phyloP scores from a whole-genome alignment of 2,329 filamentous ascomycete species.

The Fusarium succisae region DNA sequence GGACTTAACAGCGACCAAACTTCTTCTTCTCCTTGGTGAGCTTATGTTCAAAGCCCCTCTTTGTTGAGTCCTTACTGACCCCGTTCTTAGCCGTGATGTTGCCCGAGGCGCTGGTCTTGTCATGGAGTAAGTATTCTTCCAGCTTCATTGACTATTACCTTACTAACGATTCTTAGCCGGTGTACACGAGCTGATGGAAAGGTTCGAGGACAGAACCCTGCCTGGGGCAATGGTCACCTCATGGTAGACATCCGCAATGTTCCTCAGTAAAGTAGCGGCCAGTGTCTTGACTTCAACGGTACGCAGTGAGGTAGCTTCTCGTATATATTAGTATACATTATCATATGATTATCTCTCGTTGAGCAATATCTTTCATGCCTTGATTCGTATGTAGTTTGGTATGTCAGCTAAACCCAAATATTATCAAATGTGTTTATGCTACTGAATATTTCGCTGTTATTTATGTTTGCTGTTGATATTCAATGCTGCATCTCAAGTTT shows the following conservation, averaged over 20 bases:
- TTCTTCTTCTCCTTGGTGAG: constrained; percentile 6
- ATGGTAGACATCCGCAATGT: constrained; percentile 11
- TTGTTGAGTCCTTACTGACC: no score
- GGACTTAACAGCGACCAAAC: not conserved
- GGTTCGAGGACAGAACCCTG: constrained; percentile 13
- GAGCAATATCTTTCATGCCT: not conserved
- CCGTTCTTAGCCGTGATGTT: constrained; percentile 12
- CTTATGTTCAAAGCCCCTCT: no score
- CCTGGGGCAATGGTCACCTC: constrained; percentile 19
- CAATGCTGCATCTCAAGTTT: not conserved
- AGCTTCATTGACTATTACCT: accelerated
- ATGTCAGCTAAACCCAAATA: accelerated
- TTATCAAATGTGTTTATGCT: accelerated
- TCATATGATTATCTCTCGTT: not conserved
- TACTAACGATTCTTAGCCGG: not conserved
- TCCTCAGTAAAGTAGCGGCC: not conserved
- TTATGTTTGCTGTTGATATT: not conserved
- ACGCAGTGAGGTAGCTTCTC: not conserved
- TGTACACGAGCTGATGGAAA: constrained; percentile 15
- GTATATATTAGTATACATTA: not conserved
- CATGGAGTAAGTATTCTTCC: not conserved
- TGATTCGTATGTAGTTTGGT: accelerated
- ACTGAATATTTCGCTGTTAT: accelerated
- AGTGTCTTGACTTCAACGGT: not conserved
- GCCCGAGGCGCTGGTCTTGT: constrained; percentile 13